These are phyloP conservation scores for Rhodofomes roseus DNA, from an alignment of 1,284 basidiomycete genomes.

Conservation along the genomic window DNA sequence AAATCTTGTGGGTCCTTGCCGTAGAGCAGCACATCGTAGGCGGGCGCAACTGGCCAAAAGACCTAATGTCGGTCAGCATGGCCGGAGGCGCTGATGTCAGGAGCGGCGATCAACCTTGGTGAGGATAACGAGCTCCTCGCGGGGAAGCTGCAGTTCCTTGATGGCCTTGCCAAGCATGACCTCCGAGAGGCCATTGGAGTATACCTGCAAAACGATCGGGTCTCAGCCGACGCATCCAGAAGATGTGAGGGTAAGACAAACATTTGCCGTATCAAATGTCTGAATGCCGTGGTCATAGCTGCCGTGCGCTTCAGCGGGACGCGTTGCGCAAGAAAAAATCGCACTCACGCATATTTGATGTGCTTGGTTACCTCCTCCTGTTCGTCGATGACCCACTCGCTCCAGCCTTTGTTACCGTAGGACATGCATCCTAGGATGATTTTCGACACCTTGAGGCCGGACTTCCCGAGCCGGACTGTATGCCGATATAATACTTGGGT, in stretches of 20 bases:
- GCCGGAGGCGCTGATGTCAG: neutral
- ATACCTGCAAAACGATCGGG: slow-evolving; percentile 25
- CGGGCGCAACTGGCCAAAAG: slow-evolving; percentile 17
- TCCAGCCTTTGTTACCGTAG: slow-evolving; percentile 36
- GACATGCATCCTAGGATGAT: too few species aligned
- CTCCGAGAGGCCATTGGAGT: slow-evolving; percentile 49
- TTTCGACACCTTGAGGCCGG: slow-evolving; percentile 42
- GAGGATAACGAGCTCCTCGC: slow-evolving; percentile 55
- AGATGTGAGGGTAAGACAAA: slow-evolving; percentile 3
- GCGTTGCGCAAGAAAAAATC: neutral
- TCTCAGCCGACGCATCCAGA: neutral
- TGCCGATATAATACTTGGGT: too few species aligned
- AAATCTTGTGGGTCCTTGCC: slow-evolving; percentile 17
- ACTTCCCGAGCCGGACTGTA: slow-evolving; percentile 43
- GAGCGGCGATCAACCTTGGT: slow-evolving; percentile 38
- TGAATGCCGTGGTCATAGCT: slow-evolving; percentile 42
- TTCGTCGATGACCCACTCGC: slow-evolving; percentile 35
- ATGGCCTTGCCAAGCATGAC: slow-evolving; percentile 57
- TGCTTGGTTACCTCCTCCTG: slow-evolving; percentile 36
- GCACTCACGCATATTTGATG: slow-evolving; percentile 35
- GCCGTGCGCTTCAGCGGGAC: neutral
- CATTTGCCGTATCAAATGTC: slow-evolving; percentile 50
- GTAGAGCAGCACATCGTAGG: slow-evolving; percentile 37
- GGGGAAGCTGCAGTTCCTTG: slow-evolving; percentile 48
- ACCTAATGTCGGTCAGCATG: neutral